A percentile compares a stretch with the other conserved stretches of the same genome.
These are phyloP conservation scores for Trypanosoma theileri DNA, from an alignment of 208 protist species.

Conservation along the genomic window DNA sequence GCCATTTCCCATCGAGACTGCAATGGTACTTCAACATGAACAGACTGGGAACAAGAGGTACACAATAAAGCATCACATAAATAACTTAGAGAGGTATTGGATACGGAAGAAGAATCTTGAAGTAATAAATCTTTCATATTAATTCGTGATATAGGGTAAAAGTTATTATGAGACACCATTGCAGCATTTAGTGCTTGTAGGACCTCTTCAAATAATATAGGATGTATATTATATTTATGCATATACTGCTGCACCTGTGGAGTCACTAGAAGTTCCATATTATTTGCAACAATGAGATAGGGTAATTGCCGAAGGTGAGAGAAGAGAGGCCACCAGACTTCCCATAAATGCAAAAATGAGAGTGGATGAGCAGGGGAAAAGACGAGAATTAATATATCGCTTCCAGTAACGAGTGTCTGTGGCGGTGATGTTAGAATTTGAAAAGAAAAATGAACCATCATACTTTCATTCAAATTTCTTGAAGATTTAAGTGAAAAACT, in stretches of 20 bases:
- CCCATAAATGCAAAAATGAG: conserved; percentile 18
- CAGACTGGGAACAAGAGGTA: background rate
- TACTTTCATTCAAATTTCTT: too few species aligned
- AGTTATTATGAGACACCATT: background rate
- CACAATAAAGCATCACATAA: conserved; percentile 2
- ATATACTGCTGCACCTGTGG: conserved; percentile 10
- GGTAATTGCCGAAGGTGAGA: conserved; percentile 11
- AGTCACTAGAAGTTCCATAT: conserved; percentile 13
- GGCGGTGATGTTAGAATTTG: conserved; percentile 9
- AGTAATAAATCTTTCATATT: background rate
- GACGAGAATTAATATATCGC: conserved; percentile 12
- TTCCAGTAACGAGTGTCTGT: conserved; percentile 14
- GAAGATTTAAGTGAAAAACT: background rate
- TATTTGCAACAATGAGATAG: conserved; percentile 7
- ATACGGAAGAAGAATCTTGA: background rate
- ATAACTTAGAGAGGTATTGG: background rate
- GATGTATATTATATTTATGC: conserved; percentile 1
- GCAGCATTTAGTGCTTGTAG: background rate
- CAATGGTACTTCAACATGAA: background rate
- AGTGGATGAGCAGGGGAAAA: conserved; percentile 22
- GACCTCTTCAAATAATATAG: conserved; percentile 8
- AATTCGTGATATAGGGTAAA: conserved; percentile 3
- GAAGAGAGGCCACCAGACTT: conserved; percentile 27
- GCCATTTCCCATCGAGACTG: conserved; percentile 1
- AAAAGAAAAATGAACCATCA: conserved; percentile 12